Evolutionary conservation across 805 yeast genomes (phyloP).

Genomic region (Candida piceae): DNA sequence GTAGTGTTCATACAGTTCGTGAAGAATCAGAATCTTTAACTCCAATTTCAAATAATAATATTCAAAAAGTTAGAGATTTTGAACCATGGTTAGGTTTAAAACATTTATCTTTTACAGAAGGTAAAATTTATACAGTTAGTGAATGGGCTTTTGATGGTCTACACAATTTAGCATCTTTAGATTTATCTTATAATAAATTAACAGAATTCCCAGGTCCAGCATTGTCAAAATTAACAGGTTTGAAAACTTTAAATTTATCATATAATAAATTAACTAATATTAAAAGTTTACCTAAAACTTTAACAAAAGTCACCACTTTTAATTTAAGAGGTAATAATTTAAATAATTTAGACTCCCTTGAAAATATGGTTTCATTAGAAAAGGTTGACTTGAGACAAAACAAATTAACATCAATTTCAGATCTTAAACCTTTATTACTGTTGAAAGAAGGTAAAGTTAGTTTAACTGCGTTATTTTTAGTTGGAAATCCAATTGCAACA

Average conservation of each 20-base stretch:
- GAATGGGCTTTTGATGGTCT: constrained; percentile 27
- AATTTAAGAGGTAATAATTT: constrained; percentile 48
- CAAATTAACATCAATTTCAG: constrained; percentile 31
- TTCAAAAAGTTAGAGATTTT: constrained; percentile 31
- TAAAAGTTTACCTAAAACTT: constrained; percentile 32
- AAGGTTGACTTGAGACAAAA: constrained; percentile 53
- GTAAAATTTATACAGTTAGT: constrained; percentile 30
- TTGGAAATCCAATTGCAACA: constrained; percentile 35
- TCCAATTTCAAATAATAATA: too few species aligned
- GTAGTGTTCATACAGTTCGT: background rate
- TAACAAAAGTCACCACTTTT: constrained; percentile 40
- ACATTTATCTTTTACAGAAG: constrained; percentile 38
- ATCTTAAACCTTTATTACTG: constrained; percentile 37
- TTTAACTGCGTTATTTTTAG: constrained; percentile 25
- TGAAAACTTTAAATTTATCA: constrained; percentile 50
- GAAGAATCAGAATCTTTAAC: background rate
- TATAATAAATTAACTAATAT: constrained; percentile 38
- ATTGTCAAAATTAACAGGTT: constrained; percentile 40
- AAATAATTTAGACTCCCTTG: constrained; percentile 38
- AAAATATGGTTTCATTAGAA: constrained; percentile 37
- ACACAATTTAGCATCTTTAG: constrained; percentile 37
- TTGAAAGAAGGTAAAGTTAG: constrained; percentile 18
- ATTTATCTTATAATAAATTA: constrained; percentile 50
- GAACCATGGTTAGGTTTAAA: too few species aligned
- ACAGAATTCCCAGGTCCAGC: constrained; percentile 46